Evolutionary conservation across 345 rosid species (phyloP).

Genomic region (Eucalyptus sp.): DNA sequence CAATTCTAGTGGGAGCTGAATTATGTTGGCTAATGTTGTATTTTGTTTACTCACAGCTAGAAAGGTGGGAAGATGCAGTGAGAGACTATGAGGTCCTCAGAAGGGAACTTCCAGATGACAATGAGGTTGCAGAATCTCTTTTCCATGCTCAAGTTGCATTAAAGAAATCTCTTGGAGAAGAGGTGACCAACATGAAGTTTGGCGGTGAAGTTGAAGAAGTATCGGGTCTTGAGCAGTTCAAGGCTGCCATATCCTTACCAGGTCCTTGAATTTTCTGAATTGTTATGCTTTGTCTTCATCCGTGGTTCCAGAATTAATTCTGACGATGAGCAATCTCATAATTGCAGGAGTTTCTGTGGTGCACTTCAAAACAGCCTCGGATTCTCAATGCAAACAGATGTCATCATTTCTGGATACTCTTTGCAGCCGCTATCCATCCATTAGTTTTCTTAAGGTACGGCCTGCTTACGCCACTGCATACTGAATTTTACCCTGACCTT

Average conservation of each 20-base stretch:
- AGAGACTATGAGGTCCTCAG: slow-evolving; percentile 77
- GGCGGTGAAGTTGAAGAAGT: slow-evolving; percentile 93
- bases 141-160: slow-evolving; percentile 91
- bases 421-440: slow-evolving; percentile 76
- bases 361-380: slow-evolving; percentile 46
- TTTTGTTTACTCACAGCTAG: slow-evolving; percentile 39
- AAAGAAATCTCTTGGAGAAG: slow-evolving; percentile 90
- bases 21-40: background rate
- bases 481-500: background rate
- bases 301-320: background rate
- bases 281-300: background rate
- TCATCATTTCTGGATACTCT: slow-evolving; percentile 64
- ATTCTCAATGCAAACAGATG: slow-evolving; percentile 74
- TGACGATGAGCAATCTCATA: background rate
- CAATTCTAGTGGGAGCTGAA: background rate
- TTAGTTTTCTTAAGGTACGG: slow-evolving; percentile 76
- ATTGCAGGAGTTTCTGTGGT: slow-evolving; percentile 66
- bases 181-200: slow-evolving; percentile 83
- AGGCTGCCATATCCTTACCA: slow-evolving; percentile 66
- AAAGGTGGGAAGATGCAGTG: slow-evolving; percentile 86
- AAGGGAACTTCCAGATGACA: slow-evolving; percentile 71
- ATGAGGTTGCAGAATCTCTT: slow-evolving; percentile 74
- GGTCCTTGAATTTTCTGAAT: slow-evolving; percentile 18
- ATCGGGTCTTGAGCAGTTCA: slow-evolving; percentile 60
- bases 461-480: background rate